Conservation (phyloP, 1,284 basidiomycete genomes). For the Mycosarcoma mackinlayi region DNA sequence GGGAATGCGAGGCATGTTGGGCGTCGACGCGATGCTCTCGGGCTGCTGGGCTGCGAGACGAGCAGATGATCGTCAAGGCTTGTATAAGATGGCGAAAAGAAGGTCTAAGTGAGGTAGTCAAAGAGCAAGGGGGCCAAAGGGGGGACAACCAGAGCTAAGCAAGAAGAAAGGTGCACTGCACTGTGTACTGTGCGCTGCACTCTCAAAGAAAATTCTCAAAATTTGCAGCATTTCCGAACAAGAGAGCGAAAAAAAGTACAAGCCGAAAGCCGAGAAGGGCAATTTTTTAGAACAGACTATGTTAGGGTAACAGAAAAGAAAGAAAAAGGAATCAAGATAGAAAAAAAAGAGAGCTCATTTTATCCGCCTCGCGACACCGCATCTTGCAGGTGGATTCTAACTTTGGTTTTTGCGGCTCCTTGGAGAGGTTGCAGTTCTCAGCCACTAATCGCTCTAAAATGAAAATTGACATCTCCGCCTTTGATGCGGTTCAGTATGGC, state of each 20-base stretch:
- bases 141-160: too few species aligned
- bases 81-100: neutral
- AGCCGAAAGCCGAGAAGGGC: constrained; percentile 13
- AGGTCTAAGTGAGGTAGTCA: neutral
- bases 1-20: constrained; percentile 50
- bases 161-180: neutral
- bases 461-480: too few species aligned
- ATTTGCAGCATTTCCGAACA: constrained; percentile 7
- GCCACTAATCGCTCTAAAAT: too few species aligned
- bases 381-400: too few species aligned
- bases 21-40: too few species aligned
- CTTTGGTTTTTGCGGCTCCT: too few species aligned
- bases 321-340: neutral
- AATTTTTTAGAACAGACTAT: neutral
- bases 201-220: constrained; percentile 39
- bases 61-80: neutral
- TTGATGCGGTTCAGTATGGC: too few species aligned
- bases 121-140: neutral
- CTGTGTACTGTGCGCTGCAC: too few species aligned
- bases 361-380: too few species aligned
- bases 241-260: neutral
- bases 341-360: neutral
- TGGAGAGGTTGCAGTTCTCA: too few species aligned
- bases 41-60: neutral
- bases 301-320: neutral